Base-by-base conservation (phyloP, 169 alveolate genomes). In the Plasmodium relictum region DNA sequence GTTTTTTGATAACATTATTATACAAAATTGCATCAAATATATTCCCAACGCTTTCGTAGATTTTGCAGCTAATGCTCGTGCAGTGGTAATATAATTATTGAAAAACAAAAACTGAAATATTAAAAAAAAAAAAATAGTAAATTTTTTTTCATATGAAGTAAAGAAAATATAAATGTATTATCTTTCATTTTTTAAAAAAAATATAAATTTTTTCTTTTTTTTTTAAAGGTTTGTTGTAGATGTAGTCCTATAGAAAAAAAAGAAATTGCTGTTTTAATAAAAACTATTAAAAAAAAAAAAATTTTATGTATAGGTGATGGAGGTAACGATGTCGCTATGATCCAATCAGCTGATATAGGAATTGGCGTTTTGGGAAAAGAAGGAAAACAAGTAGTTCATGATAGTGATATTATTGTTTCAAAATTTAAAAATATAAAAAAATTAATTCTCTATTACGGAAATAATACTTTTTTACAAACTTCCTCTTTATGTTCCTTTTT, bases 291-390 rank as follows among this genome's bases (percentile, higher is more conserved):
- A 31, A 88, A 94, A 22, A 91, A 95, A 70, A 94, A 99, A 74
- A 96, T 98, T 0, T 95, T 98, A 37, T 97, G 99, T 0, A 98
- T 99, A 54, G 99, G 99, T 10, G 99, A 99, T 93, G 99, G 99
- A 5, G 99, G 99, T n/a, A 99, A 99, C 89, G 99, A 99, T 91
- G 99, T 99, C 18, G 99, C 99, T 41, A 98, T 98, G 99, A 98
- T 98, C 41, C 96, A 95, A 85, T 98, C 95, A 66, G 98, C 98
- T 50, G 97, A 97, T 83, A 97, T 97, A 14, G 99, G 99, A 4
- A 94, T 98, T 45, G 99, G 99, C n/a, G 97, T 98, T 37, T 97
- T 96, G 16, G 99, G 99, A 41, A 98, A 97, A 87, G 99, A 98
- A 93, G 99, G 99, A 22, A 92, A 95, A 66, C 99, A 98, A 93